phyloP scores from a whole-genome alignment of 805 yeast genomes.

The Phaffomyces opuntiae region DNA sequence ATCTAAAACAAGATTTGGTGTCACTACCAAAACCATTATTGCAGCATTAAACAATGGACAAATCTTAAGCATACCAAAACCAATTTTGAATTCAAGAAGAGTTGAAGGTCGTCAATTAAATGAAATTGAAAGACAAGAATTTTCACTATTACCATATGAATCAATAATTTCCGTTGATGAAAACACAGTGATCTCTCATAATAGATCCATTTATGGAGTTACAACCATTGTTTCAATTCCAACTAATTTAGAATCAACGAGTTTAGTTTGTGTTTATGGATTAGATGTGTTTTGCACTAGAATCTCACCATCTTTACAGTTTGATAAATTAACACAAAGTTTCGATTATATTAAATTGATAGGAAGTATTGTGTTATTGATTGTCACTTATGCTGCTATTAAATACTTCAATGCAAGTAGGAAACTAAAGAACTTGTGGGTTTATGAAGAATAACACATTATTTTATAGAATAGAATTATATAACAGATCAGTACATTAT shows the following conservation, averaged over 20 bases:
- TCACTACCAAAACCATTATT: constrained; percentile 61
- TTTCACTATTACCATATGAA: constrained; percentile 55
- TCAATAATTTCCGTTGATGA: constrained; percentile 51
- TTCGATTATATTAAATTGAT: constrained; percentile 65
- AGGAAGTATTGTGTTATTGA: constrained; percentile 48
- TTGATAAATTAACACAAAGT: constrained; percentile 61
- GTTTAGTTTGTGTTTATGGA: constrained; percentile 58
- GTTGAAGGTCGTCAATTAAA: constrained; percentile 46
- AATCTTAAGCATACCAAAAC: constrained; percentile 65
- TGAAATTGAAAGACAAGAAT: constrained; percentile 48
- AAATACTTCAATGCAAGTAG: constrained; percentile 52
- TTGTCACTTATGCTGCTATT: constrained; percentile 38
- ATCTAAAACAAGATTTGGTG: constrained; percentile 56
- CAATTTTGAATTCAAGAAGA: constrained; percentile 60
- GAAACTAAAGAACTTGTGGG: constrained; percentile 35
- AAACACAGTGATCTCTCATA: constrained; percentile 40
- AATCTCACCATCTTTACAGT: constrained; percentile 74
- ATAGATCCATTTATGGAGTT: constrained; percentile 32
- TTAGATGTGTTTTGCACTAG: constrained; percentile 73
- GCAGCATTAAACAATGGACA: constrained; percentile 54
- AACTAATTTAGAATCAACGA: constrained; percentile 77
- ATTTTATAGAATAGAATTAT: too few species aligned
- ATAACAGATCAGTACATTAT: too few species aligned
- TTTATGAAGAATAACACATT: constrained; percentile 1
- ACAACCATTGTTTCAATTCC: constrained; percentile 38